Percentiles rank a stretch among this genome's conserved stretches.
Evolutionary conservation across 129 eudicot genomes (phyloP).

Genomic region (Calendula officinalis): DNA sequence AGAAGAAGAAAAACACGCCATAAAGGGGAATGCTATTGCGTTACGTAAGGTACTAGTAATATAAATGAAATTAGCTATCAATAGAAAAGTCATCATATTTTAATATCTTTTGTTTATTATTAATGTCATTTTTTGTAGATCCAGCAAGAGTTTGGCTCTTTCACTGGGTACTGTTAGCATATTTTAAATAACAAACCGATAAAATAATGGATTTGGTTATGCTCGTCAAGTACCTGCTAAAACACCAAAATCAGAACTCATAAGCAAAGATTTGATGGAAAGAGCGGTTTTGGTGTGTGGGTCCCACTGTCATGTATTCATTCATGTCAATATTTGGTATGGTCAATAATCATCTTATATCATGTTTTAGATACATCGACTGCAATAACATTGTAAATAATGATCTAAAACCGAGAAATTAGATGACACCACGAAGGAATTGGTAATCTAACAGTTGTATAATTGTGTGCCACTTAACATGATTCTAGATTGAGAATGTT

Average conservation of each 20-base stretch:
- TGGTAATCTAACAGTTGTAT: constrained; percentile 2
- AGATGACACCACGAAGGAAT: neutral
- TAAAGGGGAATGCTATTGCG: constrained; percentile 56
- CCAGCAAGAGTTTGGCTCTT: constrained; percentile 80
- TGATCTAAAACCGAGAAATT: constrained; percentile 13
- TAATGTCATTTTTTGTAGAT: constrained; percentile 52
- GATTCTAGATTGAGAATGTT: constrained; percentile 24
- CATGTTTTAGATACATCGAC: constrained; percentile 73
- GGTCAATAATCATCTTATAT: constrained; percentile 70
- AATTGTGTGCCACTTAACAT: constrained; percentile 18
- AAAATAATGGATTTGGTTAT: constrained; percentile 49
- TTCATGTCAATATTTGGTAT: constrained; percentile 86
- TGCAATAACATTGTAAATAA: constrained; percentile 31
- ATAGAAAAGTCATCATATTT: no score
- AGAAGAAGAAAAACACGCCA: constrained; percentile 66
- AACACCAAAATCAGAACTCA: constrained; percentile 74
- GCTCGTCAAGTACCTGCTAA: constrained; percentile 73
- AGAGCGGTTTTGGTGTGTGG: constrained; percentile 78
- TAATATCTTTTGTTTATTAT: no score
- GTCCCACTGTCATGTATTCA: constrained; percentile 73
- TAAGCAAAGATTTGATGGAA: constrained; percentile 73
- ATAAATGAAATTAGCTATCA: neutral
- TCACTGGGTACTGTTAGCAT: constrained; percentile 59
- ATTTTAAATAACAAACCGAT: constrained; percentile 61
- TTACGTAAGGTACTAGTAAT: constrained; percentile 55